A percentile compares a stretch with the other conserved stretches of the same genome.
These are phyloP conservation scores for Zelonia costaricensis DNA, from an alignment of 208 protist species.

Conservation along the genomic window DNA sequence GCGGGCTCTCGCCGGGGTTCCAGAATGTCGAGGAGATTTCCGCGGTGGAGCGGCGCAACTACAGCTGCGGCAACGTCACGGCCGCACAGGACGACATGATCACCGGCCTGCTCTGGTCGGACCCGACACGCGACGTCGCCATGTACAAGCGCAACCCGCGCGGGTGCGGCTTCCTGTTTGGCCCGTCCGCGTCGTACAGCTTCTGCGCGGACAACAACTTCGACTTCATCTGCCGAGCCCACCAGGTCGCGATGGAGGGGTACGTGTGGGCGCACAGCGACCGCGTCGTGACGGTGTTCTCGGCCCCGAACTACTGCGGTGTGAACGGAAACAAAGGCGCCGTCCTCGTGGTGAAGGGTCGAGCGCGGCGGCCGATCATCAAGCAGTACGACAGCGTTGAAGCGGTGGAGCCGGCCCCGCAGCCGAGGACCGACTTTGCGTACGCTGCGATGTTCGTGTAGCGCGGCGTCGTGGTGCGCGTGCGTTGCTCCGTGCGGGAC, in stretches of 20 bases:
- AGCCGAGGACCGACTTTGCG: conserved; percentile 19
- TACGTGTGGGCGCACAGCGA: conserved; percentile 63
- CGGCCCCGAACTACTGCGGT: conserved; percentile 79
- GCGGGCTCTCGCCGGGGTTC: conserved; percentile 93
- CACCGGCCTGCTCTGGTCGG: conserved; percentile 98
- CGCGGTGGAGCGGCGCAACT: conserved; percentile 38
- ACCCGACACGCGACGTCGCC: conserved; percentile 90
- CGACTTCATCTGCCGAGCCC: conserved; percentile 94
- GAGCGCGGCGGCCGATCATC: conserved; percentile 39
- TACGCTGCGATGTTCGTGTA: conserved; percentile 24
- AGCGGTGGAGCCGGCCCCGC: conserved; percentile 4
- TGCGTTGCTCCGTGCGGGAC: background rate
- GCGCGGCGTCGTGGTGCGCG: too few species aligned
- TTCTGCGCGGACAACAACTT: conserved; percentile 97
- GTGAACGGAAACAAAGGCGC: conserved; percentile 72
- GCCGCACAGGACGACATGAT: conserved; percentile 95
- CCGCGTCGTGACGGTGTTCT: conserved; percentile 69
- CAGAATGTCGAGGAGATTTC: conserved; percentile 35
- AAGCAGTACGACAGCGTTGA: conserved; percentile 49
- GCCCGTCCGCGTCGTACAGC: conserved; percentile 87
- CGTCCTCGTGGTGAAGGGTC: conserved; percentile 49
- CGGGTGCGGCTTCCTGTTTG: conserved; percentile 98
- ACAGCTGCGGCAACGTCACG: conserved; percentile 74
- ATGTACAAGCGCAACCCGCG: conserved; percentile 96
- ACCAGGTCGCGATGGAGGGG: conserved; percentile 93